These are phyloP conservation scores for Clavispora phyllophila DNA, from an alignment of 805 yeast genomes.

Conservation along the genomic window DNA sequence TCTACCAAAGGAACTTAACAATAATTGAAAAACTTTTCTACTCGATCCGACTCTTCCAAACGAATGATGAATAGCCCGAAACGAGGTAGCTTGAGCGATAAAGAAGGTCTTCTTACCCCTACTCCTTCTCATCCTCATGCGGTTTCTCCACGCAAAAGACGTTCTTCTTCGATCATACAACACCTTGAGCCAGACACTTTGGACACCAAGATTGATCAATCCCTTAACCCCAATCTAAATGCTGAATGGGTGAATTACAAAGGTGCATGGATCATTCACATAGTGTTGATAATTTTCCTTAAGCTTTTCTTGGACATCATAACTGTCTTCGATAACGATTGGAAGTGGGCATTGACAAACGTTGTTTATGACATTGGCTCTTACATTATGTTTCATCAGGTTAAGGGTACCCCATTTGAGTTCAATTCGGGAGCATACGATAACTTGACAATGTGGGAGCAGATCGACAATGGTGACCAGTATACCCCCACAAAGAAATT, in stretches of 20 bases:
- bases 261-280: conserved; percentile 94
- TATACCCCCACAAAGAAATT: conserved; percentile 96
- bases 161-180: conserved; percentile 84
- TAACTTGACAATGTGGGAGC: conserved; percentile 98
- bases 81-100: conserved; percentile 10
- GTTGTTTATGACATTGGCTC: conserved; percentile 86
- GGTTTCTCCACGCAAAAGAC: conserved; percentile 40
- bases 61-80: conserved; percentile 12
- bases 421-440: conserved; percentile 96
- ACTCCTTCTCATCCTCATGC: conserved; percentile 16
- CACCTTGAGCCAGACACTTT: conserved; percentile 90
- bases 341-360: conserved; percentile 93
- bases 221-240: conserved; percentile 80
- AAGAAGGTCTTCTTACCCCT: conserved; percentile 18
- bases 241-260: conserved; percentile 95
- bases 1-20: not conserved
- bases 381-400: conserved; percentile 92
- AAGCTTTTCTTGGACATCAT: conserved; percentile 74
- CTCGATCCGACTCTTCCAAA: too few relatives aligned
- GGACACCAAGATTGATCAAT: conserved; percentile 90
- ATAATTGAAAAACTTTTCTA: not conserved
- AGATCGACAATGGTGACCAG: conserved; percentile 90
- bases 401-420: conserved; percentile 96
- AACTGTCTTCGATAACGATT: conserved; percentile 75
- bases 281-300: conserved; percentile 71